phyloP scores from a whole-genome alignment of 2,329 filamentous ascomycete genomes.

The Colletotrichum sp. region DNA sequence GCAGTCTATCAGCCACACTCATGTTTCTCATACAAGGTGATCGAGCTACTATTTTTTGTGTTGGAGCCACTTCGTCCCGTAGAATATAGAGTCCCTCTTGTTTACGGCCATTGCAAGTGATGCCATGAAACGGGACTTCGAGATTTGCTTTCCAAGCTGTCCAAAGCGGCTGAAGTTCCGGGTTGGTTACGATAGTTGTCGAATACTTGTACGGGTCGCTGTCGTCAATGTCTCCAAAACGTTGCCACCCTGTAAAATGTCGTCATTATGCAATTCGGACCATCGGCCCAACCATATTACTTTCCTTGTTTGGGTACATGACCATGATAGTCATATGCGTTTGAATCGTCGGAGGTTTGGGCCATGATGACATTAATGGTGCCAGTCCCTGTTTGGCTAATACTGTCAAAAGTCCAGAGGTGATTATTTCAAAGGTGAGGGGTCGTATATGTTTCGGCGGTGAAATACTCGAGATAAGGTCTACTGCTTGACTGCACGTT shows the following conservation, averaged over 20 bases:
- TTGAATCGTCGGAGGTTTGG: background rate
- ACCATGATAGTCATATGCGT: background rate
- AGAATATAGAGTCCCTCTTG: background rate
- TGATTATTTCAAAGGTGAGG: rapidly evolving
- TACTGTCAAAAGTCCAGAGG: rapidly evolving
- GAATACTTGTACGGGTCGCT: background rate
- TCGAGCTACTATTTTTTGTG: background rate
- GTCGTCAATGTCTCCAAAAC: background rate
- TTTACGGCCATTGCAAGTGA: background rate
- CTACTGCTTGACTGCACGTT: background rate
- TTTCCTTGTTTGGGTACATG: background rate
- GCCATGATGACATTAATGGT: background rate
- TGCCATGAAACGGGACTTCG: background rate
- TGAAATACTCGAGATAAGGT: background rate
- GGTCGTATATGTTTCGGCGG: rapidly evolving
- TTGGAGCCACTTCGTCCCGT: background rate
- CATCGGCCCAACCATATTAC: rapidly evolving
- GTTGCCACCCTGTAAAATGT: background rate
- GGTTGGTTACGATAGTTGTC: background rate
- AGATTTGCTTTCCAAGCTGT: background rate
- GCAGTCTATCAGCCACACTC: background rate
- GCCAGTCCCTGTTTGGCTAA: rapidly evolving
- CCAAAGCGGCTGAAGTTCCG: background rate
- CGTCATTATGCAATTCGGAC: background rate
- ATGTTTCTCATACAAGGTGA: rapidly evolving